Evolutionary conservation across 2,329 filamentous ascomycete species (phyloP).

Genomic region (Geosmithia putterillii): DNA sequence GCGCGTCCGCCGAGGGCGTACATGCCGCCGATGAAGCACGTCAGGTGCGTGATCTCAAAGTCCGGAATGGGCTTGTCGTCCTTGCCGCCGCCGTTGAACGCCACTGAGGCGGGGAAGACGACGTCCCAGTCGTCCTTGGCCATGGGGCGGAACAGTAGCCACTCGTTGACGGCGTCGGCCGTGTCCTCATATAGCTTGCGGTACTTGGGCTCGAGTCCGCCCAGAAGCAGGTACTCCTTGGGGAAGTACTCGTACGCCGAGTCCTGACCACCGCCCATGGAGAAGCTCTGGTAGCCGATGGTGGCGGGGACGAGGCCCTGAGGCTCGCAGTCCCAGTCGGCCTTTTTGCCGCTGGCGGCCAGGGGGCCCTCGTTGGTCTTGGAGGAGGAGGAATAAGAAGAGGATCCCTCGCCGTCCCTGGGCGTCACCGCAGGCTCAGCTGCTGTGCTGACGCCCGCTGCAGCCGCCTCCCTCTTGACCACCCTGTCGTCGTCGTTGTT

Average conservation of each 20-base stretch:
- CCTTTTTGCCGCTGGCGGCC: conserved; percentile 18
- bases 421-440: no score
- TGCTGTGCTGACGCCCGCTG: not conserved
- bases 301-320: conserved; percentile 43
- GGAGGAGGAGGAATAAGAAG: conserved; percentile 12
- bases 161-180: conserved; percentile 55
- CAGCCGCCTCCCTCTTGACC: not conserved
- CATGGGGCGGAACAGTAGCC: conserved; percentile 71
- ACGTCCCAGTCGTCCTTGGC: conserved; percentile 53
- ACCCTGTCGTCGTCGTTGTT: conserved; percentile 2
- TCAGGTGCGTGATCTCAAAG: conserved; percentile 52
- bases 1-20: conserved; percentile 53
- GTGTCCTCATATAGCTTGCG: conserved; percentile 57
- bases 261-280: conserved; percentile 55
- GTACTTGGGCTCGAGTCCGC: conserved; percentile 63
- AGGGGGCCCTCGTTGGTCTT: not conserved
- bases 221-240: conserved; percentile 60
- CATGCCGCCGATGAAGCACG: conserved; percentile 62
- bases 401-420: not conserved
- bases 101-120: conserved; percentile 58
- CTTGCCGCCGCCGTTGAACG: conserved; percentile 24
- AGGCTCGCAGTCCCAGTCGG: conserved; percentile 37
- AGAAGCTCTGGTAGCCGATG: conserved; percentile 33
- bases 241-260: conserved; percentile 63
- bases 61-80: conserved; percentile 28